Base-by-base conservation (phyloP, 2,329 filamentous ascomycete species). In the Aureobasidium sp. region DNA sequence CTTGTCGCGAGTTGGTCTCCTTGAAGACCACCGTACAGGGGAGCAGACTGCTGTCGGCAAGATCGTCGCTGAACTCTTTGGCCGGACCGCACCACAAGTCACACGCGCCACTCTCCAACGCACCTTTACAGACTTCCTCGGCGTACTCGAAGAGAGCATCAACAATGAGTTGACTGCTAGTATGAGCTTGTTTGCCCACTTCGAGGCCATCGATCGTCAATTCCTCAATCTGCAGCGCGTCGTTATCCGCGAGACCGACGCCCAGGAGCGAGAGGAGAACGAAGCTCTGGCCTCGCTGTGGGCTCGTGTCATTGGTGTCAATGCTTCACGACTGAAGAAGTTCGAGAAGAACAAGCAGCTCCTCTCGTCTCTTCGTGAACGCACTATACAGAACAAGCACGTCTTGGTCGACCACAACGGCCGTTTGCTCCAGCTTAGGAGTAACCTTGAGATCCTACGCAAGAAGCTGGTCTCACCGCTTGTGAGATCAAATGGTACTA, bases 321-420 rank as follows among this genome's bases (percentile, higher is more conserved):
- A 89, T 69, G 86, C 88, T 8, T 81, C 81, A 48, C 83, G 87
- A 67, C 81, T 96, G n/a, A 84, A 85, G 71, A 97, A 97, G 74
- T 97, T 91, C 75, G 91, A 96, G 73, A 90, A 89, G 76, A 97
- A 97, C 79, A 87, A 88, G 65, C 82, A 86, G 55, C 80, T 97
- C 0, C 84, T 97, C 27, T 84, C 82, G 55, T 88, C 87, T 66
- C 88, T 97, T 62, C 86, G 91, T 65, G 84, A 88, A 63, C 89
- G 88, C 69, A 96, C 92, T 1, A 86, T 96, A 27, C 84, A 85
- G 64, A 96, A 97, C 77, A 97, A 97, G 76, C 85, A 86, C 65
- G 82, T 95, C 39, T 82, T 97, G 9, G 85, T 94, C 66, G 88
- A 91, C 69, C 92, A 97, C 74, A 94, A 95, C 69, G 86, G 88